Evolutionary conservation across 1,284 basidiomycete genomes (phyloP).

Genomic region (Marasmius tenuissimus): DNA sequence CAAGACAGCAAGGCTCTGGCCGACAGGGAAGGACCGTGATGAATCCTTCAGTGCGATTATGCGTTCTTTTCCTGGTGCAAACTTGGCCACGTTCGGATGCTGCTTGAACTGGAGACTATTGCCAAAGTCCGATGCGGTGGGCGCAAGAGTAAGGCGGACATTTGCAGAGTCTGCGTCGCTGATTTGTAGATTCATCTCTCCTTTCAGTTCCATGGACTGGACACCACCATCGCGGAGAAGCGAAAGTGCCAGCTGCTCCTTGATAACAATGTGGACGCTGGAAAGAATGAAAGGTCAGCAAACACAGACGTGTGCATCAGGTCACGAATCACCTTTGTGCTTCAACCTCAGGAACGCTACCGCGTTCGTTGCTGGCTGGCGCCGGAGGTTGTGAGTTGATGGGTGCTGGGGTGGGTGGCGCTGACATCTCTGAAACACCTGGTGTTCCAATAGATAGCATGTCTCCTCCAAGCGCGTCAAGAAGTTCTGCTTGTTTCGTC

Average conservation of each 20-base stretch:
- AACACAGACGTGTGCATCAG: slow-evolving; percentile 5
- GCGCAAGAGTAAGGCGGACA: slow-evolving; percentile 69
- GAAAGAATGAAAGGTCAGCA: not conserved
- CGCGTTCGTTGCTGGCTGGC: slow-evolving; percentile 42
- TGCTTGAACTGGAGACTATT: slow-evolving; percentile 91
- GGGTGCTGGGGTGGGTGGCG: slow-evolving; percentile 56
- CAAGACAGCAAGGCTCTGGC: slow-evolving; percentile 84
- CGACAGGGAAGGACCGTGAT: slow-evolving; percentile 83
- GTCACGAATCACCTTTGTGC: slow-evolving; percentile 64
- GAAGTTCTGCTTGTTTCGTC: slow-evolving; percentile 81
- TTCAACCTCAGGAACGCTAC: slow-evolving; percentile 77
- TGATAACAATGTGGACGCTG: slow-evolving; percentile 86
- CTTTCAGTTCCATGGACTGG: slow-evolving; percentile 87
- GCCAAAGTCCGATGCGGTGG: slow-evolving; percentile 61
- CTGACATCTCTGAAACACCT: slow-evolving; percentile 53
- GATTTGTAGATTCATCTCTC: slow-evolving; percentile 91
- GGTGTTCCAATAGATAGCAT: slow-evolving; percentile 48
- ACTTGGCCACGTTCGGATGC: slow-evolving; percentile 93
- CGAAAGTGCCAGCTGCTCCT: slow-evolving; percentile 81
- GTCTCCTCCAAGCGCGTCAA: slow-evolving; percentile 87
- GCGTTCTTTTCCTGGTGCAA: slow-evolving; percentile 67
- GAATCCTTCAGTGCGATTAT: slow-evolving; percentile 86
- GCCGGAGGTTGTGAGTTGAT: slow-evolving; percentile 41
- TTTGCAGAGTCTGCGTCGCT: slow-evolving; percentile 79
- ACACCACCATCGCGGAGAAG: slow-evolving; percentile 91